Percentiles rank a stretch among this genome's conserved stretches.
These are phyloP conservation scores for Lathyrus tuberosus DNA, from an alignment of 306 rosid species.

Conservation along the genomic window DNA sequence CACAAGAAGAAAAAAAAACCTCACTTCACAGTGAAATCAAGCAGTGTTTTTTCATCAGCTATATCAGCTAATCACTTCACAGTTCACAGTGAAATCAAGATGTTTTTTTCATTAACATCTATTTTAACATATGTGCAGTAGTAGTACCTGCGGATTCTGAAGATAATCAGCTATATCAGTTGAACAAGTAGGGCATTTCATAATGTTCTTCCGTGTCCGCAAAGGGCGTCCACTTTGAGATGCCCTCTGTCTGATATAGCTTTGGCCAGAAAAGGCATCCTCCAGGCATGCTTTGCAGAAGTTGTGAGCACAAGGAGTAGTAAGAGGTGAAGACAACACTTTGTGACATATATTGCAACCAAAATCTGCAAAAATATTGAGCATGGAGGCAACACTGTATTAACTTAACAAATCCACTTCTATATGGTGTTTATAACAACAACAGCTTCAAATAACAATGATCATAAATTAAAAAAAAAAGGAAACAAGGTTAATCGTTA, in stretches of 20 bases:
- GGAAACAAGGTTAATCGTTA: not conserved
- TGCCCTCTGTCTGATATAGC: conserved; percentile 56
- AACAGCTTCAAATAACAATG: not conserved
- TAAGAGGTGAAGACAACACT: conserved; percentile 54
- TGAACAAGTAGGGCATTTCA: conserved; percentile 76
- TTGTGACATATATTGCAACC: conserved; percentile 60
- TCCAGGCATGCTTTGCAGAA: conserved; percentile 73
- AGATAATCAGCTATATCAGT: conserved; percentile 72
- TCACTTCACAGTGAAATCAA: not conserved
- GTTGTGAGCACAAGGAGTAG: conserved; percentile 77
- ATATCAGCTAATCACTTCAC: conserved; percentile 42
- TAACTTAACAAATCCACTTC: not conserved
- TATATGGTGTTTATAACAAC: not conserved
- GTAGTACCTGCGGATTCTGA: conserved; percentile 69
- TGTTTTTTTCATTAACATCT: not conserved
- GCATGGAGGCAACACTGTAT: not conserved
- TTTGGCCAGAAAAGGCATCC: conserved; percentile 57
- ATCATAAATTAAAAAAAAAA: not conserved
- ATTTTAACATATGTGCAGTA: not conserved
- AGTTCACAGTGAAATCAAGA: not conserved
- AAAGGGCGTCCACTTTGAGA: conserved; percentile 52
- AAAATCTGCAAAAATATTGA: conserved; percentile 52
- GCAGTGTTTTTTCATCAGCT: conserved; percentile 44
- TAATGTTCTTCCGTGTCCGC: conserved; percentile 61
- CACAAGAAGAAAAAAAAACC: no score